These are phyloP conservation scores for Tetracladium marchalianum DNA, from an alignment of 495 filamentous ascomycete genomes.

Conservation along the genomic window DNA sequence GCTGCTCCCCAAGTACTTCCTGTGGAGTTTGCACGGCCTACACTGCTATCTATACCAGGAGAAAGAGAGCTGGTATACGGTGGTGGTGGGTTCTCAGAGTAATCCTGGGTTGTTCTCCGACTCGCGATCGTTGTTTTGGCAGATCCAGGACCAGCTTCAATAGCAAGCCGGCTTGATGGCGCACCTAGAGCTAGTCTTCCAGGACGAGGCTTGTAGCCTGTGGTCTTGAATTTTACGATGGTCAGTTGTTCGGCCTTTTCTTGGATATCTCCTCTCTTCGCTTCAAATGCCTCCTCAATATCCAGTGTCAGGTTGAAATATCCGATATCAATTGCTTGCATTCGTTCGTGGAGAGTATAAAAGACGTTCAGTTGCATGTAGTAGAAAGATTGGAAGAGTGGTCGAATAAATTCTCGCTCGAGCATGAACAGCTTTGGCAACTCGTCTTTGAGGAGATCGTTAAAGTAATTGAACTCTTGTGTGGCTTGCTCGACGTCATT, in stretches of 20 bases:
- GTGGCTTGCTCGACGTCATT: constrained; percentile 85
- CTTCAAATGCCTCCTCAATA: constrained; percentile 80
- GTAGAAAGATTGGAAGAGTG: constrained; percentile 98
- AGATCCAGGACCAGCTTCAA: constrained; percentile 19
- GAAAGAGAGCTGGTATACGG: constrained; percentile 42
- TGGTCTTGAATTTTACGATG: constrained; percentile 84
- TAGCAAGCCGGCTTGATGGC: constrained; percentile 28
- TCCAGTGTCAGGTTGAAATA: constrained; percentile 92
- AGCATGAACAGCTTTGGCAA: constrained; percentile 84
- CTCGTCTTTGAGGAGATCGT: constrained; percentile 91
- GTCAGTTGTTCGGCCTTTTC: constrained; percentile 70
- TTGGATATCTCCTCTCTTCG: constrained; percentile 78
- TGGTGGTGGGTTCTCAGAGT: constrained; percentile 55
- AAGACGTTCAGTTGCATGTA: constrained; percentile 99
- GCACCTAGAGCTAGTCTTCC: constrained; percentile 42
- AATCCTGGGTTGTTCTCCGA: constrained; percentile 25
- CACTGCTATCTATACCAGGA: constrained; percentile 22
- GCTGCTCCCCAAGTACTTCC: constrained; percentile 49
- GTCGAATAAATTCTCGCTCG: constrained; percentile 95
- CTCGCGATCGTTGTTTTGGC: constrained; percentile 4
- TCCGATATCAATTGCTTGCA: constrained; percentile 92
- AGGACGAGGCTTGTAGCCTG: constrained; percentile 46
- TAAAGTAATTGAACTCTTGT: constrained; percentile 94
- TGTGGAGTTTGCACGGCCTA: constrained; percentile 43
- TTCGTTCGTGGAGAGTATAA: constrained; percentile 95